Conservation (phyloP, 2,329 filamentous ascomycete genomes). For the Apiospora aurea region DNA sequence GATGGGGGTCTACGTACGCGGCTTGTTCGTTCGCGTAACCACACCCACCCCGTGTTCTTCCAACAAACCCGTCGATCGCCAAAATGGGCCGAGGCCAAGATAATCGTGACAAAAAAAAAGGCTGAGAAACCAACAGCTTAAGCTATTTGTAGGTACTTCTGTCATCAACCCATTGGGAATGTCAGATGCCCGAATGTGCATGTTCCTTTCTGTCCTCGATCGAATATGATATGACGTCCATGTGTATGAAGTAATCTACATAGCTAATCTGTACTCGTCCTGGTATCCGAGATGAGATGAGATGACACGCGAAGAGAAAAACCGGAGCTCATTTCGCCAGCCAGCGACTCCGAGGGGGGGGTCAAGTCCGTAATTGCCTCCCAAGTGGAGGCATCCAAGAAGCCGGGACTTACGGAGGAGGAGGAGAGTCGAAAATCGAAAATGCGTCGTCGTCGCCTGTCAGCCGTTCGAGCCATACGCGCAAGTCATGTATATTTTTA, state of each 20-base stretch:
- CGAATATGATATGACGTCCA: not conserved
- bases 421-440: not conserved
- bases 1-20: not conserved
- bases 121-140: not conserved
- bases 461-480: slow-evolving; percentile 2
- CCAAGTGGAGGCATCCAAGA: slow-evolving; percentile 6
- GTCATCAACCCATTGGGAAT: not conserved
- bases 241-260: not conserved
- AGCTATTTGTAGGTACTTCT: not conserved
- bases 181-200: not conserved
- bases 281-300: slow-evolving; percentile 19
- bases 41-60: not conserved
- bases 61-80: slow-evolving; percentile 2
- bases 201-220: not conserved
- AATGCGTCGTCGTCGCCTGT: not conserved
- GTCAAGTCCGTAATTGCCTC: not conserved
- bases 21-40: slow-evolving; percentile 22
- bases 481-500: slow-evolving; percentile 9
- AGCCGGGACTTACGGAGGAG: slow-evolving; percentile 17
- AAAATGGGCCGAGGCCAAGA: not conserved
- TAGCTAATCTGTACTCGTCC: slow-evolving; percentile 8
- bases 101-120: not conserved
- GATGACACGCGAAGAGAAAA: slow-evolving; percentile 4
- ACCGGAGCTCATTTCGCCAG: slow-evolving; percentile 20
- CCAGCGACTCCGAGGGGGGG: not conserved